Evolutionary conservation across 768 basidiomycete species (phyloP).

Genomic region (Leucosporidium yakuticum): DNA sequence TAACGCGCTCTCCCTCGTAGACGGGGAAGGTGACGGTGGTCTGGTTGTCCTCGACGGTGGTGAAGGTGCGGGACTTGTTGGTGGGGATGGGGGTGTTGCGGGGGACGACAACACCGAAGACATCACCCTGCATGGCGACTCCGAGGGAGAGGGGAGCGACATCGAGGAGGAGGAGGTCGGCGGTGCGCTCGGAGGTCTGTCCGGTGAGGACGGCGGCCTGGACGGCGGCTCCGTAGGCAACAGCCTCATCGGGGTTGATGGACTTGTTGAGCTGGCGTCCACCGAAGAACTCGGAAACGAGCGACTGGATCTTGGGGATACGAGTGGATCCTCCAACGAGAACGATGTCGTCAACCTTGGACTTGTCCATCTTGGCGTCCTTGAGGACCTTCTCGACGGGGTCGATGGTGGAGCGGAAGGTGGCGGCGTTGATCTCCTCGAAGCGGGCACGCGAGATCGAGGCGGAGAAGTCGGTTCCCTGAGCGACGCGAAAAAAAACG

Average conservation of each 20-base stretch:
- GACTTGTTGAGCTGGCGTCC: slow-evolving; percentile 99
- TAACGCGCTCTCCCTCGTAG: slow-evolving; percentile 99
- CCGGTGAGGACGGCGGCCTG: slow-evolving; percentile 98
- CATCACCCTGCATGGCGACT: slow-evolving; percentile 99
- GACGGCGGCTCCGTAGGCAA: slow-evolving; percentile 98
- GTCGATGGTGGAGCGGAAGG: slow-evolving; percentile 96
- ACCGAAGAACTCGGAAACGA: slow-evolving; percentile 97
- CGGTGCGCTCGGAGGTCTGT: slow-evolving; percentile 97
- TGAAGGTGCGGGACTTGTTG: slow-evolving; percentile 98
- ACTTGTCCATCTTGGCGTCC: slow-evolving; percentile 84
- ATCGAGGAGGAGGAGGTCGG: slow-evolving; percentile 95
- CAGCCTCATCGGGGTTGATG: slow-evolving; percentile 99
- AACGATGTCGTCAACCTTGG: slow-evolving; percentile 90
- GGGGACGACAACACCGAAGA: slow-evolving; percentile 98
- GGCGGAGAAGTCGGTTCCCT: slow-evolving; percentile 97
- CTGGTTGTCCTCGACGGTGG: slow-evolving; percentile 99
- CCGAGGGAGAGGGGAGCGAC: slow-evolving; percentile 94
- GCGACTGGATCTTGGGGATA: slow-evolving; percentile 97
- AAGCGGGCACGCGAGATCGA: slow-evolving; percentile 99
- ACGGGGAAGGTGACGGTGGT: slow-evolving; percentile 99
- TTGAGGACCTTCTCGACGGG: slow-evolving; percentile 99
- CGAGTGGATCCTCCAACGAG: slow-evolving; percentile 99
- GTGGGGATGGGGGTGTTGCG: slow-evolving; percentile 99
- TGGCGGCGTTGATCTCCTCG: slow-evolving; percentile 93
- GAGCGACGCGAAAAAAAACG: slow-evolving; percentile 19